phyloP scores from a whole-genome alignment of 1,284 basidiomycete species.

The Irpex sp. region DNA sequence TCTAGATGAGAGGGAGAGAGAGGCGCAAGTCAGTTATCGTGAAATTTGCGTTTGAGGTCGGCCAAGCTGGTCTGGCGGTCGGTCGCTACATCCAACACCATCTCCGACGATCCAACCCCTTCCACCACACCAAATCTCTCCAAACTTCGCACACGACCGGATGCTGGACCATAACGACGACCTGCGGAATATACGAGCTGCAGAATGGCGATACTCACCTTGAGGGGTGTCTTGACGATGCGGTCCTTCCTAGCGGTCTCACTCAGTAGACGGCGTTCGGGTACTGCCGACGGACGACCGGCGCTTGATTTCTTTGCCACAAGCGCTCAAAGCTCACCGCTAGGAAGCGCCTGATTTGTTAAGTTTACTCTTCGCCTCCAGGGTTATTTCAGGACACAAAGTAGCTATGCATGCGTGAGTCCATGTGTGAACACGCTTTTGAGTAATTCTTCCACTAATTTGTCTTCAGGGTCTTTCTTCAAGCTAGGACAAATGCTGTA shows the following conservation, averaged over 20 bases:
- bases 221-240: slow-evolving; percentile 30
- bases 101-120: slow-evolving; percentile 30
- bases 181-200: slow-evolving; percentile 10
- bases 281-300: not conserved
- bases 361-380: not conserved
- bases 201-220: slow-evolving; percentile 30
- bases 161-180: slow-evolving; percentile 16
- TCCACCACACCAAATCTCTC: slow-evolving; percentile 16
- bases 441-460: too few relatives aligned
- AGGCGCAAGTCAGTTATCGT: slow-evolving; percentile 13
- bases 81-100: slow-evolving; percentile 28
- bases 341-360: too few relatives aligned
- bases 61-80: slow-evolving; percentile 1
- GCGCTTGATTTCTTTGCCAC: not conserved
- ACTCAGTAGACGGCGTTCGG: not conserved
- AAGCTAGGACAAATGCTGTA: too few relatives aligned
- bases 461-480: too few relatives aligned
- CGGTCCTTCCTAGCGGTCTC: not conserved
- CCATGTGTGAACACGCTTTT: too few relatives aligned
- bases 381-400: too few relatives aligned
- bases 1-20: slow-evolving; percentile 18
- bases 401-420: too few relatives aligned
- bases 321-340: too few relatives aligned
- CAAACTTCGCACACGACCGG: slow-evolving; percentile 15
- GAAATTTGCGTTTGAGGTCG: slow-evolving; percentile 7